A percentile compares a stretch with the other conserved stretches of the same genome.
Conservation (phyloP, 2,329 filamentous ascomycete species). For the Capronia epimyces region DNA sequence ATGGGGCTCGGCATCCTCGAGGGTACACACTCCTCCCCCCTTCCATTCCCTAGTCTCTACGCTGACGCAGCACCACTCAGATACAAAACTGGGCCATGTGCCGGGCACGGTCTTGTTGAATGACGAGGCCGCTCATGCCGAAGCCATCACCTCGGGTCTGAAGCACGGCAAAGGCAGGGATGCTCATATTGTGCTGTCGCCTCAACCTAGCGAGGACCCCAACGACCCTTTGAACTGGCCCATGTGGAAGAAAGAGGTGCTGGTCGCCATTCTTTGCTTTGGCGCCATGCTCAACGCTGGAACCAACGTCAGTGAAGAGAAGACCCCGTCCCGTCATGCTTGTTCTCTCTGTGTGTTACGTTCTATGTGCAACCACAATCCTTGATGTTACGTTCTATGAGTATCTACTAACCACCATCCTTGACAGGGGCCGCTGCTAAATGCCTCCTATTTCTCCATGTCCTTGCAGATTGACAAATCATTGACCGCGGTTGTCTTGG, state of each 20-base stretch:
- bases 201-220: slow-evolving; percentile 30
- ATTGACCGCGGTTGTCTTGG: slow-evolving; percentile 22
- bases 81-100: slow-evolving; percentile 24
- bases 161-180: slow-evolving; percentile 25
- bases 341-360: not conserved
- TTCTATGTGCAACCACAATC: not conserved
- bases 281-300: slow-evolving; percentile 30
- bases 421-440: slow-evolving; percentile 22
- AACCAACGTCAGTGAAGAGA: slow-evolving; percentile 21
- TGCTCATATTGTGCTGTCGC: slow-evolving; percentile 27
- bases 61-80: slow-evolving; percentile 2
- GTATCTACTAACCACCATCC: too few species aligned
- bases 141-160: slow-evolving; percentile 17
- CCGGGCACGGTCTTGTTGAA: slow-evolving; percentile 24
- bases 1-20: slow-evolving; percentile 23
- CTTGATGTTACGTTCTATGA: too few species aligned
- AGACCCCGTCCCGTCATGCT: too few species aligned
- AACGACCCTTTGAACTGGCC: slow-evolving; percentile 33
- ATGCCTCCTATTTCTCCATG: slow-evolving; percentile 26
- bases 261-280: slow-evolving; percentile 30
- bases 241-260: slow-evolving; percentile 30
- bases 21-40: slow-evolving; percentile 2
- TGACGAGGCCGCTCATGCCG: slow-evolving; percentile 22
- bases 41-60: not conserved
- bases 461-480: slow-evolving; percentile 15